Evolutionary conservation across 2,329 filamentous ascomycete species (phyloP).

Genomic region (Harringtonia aguacate): DNA sequence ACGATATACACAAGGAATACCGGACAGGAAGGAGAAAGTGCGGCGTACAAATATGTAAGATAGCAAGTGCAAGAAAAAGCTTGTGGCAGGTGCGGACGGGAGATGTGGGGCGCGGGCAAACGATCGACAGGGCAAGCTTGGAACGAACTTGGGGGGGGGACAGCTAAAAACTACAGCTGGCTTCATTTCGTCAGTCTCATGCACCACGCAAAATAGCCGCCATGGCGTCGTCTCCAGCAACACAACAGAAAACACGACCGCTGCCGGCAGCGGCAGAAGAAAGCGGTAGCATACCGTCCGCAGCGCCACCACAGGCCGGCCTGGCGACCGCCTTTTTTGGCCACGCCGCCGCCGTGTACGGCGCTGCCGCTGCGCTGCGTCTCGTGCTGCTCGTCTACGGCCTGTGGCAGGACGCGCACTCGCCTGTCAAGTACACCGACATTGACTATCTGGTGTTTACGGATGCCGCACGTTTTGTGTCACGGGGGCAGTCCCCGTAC

Average conservation of each 20-base stretch:
- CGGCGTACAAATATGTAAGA: too few relatives aligned
- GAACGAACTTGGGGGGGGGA: too few relatives aligned
- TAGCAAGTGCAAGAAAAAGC: too few relatives aligned
- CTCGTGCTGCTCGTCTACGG: slow-evolving; percentile 72
- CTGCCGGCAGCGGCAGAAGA: not conserved
- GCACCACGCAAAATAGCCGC: not conserved
- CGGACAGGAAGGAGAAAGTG: not conserved
- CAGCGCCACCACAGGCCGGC: too few relatives aligned
- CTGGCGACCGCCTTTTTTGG: slow-evolving; percentile 21
- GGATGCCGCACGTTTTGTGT: slow-evolving; percentile 72
- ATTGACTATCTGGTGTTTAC: slow-evolving; percentile 99
- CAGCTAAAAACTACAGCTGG: too few relatives aligned
- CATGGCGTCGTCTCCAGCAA: not conserved
- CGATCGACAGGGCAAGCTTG: too few relatives aligned
- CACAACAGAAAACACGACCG: not conserved
- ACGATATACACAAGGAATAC: too few relatives aligned
- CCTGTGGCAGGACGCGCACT: slow-evolving; percentile 83
- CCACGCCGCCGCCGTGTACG: slow-evolving; percentile 39
- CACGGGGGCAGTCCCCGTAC: slow-evolving; percentile 61
- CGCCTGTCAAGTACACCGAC: slow-evolving; percentile 93
- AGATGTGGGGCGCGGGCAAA: too few relatives aligned
- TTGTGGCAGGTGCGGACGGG: too few relatives aligned
- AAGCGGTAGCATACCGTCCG: too few relatives aligned
- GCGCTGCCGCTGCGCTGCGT: slow-evolving; percentile 54
- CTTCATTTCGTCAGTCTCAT: too few relatives aligned